A percentile compares a stretch with the other conserved stretches of the same genome.
Conservation (phyloP, 495 filamentous ascomycete species). For the Friedmanniomyces endolithicus region DNA sequence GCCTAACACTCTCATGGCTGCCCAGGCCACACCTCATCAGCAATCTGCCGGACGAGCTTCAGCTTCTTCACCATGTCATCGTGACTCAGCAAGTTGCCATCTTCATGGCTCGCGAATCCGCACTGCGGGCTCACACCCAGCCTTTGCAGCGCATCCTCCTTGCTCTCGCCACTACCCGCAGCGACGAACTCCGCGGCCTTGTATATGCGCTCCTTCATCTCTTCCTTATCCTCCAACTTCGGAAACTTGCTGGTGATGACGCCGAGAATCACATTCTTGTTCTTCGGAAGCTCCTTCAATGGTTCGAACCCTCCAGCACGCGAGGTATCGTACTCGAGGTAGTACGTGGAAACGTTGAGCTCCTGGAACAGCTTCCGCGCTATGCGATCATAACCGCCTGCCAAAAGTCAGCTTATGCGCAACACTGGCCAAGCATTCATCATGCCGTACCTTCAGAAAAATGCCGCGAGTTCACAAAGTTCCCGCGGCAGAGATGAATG, state of each 20-base stretch:
- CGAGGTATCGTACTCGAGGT: conserved; percentile 57
- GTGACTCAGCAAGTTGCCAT: conserved; percentile 47
- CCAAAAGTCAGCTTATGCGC: background rate
- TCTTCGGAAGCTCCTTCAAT: conserved; percentile 46
- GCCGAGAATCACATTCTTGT: conserved; percentile 55
- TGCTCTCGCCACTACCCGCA: conserved; percentile 32
- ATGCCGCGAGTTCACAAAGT: conserved; percentile 41
- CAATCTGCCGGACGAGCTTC: conserved; percentile 37
- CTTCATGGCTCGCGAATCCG: conserved; percentile 53
- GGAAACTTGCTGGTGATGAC: conserved; percentile 55
- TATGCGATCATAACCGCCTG: conserved; percentile 49
- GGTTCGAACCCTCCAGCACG: conserved; percentile 56
- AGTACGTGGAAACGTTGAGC: conserved; percentile 54
- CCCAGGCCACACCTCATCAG: conserved; percentile 39
- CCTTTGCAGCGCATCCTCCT: conserved; percentile 42
- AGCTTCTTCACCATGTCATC: conserved; percentile 48
- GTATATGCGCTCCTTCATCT: conserved; percentile 44
- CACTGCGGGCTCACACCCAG: conserved; percentile 56
- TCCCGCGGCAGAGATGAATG: conserved; percentile 52
- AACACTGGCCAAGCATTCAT: background rate
- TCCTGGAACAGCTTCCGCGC: conserved; percentile 52
- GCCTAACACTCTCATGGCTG: conserved; percentile 21
- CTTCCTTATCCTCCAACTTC: conserved; percentile 48
- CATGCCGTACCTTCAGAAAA: conserved; percentile 43
- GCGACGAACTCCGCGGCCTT: conserved; percentile 50